These are phyloP conservation scores for Arthrobotrys musiformis DNA, from an alignment of 2,329 filamentous ascomycete species.

Conservation along the genomic window DNA sequence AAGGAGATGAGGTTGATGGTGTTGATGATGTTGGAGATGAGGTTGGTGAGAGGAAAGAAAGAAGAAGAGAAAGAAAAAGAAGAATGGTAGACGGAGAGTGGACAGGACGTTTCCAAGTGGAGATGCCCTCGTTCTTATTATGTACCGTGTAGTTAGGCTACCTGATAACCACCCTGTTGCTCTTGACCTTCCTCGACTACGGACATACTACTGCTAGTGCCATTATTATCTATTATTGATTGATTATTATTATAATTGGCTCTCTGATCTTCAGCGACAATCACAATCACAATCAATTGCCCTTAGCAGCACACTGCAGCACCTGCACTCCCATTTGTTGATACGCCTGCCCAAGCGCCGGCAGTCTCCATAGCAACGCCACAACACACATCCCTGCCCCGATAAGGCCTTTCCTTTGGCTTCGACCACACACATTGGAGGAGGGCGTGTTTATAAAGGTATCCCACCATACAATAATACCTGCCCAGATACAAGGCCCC, in stretches of 20 bases:
- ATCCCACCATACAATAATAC: not conserved
- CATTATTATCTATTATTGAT: too few species aligned
- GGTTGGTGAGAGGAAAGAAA: not conserved
- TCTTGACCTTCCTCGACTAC: too few species aligned
- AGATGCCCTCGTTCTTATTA: slow-evolving; percentile 35
- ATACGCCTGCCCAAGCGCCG: slow-evolving; percentile 44
- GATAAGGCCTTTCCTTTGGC: slow-evolving; percentile 5
- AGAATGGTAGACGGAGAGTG: slow-evolving; percentile 50
- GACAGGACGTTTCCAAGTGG: slow-evolving; percentile 31
- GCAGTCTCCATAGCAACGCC: slow-evolving; percentile 53
- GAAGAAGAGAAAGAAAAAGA: not conserved
- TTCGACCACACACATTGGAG: too few species aligned
- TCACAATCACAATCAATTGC: not conserved
- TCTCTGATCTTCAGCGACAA: not conserved
- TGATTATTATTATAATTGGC: too few species aligned
- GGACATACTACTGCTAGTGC: too few species aligned
- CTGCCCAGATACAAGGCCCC: not conserved
- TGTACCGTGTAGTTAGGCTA: too few species aligned
- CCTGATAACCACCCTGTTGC: slow-evolving; percentile 1
- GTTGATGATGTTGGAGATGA: not conserved
- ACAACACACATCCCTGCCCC: not conserved
- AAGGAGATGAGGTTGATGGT: not conserved
- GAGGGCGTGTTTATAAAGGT: not conserved
- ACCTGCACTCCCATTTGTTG: too few species aligned
- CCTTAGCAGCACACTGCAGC: not conserved